These are phyloP conservation scores for Actinomortierella ambigua DNA, from an alignment of 371 early-diverging fungal genomes.

Conservation along the genomic window DNA sequence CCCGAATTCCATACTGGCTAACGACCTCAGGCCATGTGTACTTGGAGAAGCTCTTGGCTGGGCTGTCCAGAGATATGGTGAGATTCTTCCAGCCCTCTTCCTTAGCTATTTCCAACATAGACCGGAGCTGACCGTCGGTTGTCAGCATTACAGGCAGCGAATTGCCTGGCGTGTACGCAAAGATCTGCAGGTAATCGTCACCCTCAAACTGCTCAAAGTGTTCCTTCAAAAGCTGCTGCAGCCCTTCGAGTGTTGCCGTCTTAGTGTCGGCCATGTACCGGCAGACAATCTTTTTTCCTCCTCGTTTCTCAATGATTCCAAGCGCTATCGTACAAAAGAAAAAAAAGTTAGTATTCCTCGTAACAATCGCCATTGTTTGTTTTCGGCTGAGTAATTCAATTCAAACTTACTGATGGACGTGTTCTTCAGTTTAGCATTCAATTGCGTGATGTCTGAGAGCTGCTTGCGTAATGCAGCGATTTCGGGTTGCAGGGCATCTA, in stretches of 20 bases:
- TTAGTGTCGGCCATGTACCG: slow-evolving; percentile 3
- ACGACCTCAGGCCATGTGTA: slow-evolving; percentile 9
- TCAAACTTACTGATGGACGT: too few species aligned
- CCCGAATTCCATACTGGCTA: slow-evolving; percentile 7
- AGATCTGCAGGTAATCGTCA: slow-evolving; percentile 6
- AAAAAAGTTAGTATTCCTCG: too few species aligned
- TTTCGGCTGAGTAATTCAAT: too few species aligned
- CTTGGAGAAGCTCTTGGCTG: slow-evolving; percentile 14
- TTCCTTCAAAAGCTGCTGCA: slow-evolving; percentile 6
- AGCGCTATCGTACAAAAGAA: too few species aligned
- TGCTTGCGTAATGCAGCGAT: too few species aligned
- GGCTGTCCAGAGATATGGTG: slow-evolving; percentile 14
- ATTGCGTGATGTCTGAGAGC: too few species aligned
- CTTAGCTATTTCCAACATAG: slow-evolving; percentile 9
- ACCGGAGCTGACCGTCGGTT: slow-evolving; percentile 4
- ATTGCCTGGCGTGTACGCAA: slow-evolving; percentile 1
- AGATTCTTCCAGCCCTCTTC: slow-evolving; percentile 8
- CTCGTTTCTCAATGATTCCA: too few species aligned
- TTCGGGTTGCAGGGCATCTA: too few species aligned
- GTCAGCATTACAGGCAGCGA: slow-evolving; percentile 5
- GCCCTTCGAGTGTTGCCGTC: slow-evolving; percentile 5
- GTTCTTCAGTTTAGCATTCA: too few species aligned
- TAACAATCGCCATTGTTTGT: too few species aligned
- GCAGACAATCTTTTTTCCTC: too few species aligned
- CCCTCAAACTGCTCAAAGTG: slow-evolving; percentile 15